Conservation (phyloP, 306 rosid genomes). For the Fragaria vesca region DNA sequence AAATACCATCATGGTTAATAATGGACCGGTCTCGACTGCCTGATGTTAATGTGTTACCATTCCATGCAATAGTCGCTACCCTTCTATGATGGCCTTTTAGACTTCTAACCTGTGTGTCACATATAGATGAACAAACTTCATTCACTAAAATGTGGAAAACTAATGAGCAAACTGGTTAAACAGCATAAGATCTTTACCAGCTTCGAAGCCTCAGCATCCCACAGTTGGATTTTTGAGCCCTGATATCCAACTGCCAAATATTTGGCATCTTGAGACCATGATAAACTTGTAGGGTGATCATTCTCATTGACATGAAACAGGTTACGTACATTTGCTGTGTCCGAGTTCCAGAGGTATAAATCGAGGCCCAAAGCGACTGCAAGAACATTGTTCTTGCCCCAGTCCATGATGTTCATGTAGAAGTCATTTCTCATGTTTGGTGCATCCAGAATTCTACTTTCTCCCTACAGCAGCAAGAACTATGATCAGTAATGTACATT, state of each 20-base stretch:
- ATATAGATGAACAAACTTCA: conserved; percentile 5
- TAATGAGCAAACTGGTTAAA: conserved; percentile 13
- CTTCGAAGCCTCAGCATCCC: conserved; percentile 71
- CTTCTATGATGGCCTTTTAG: conserved; percentile 53
- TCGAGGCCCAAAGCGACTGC: conserved; percentile 63
- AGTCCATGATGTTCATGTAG: conserved; percentile 63
- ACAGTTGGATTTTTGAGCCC: conserved; percentile 58
- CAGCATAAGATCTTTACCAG: conserved; percentile 30
- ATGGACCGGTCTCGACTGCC: conserved; percentile 76
- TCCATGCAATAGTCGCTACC: conserved; percentile 61
- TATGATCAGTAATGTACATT: background rate
- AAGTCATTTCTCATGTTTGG: conserved; percentile 62
- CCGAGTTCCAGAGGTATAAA: conserved; percentile 64
- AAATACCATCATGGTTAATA: conserved; percentile 65
- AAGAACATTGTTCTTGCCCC: conserved; percentile 65
- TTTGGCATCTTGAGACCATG: conserved; percentile 60
- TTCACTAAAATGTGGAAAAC: background rate
- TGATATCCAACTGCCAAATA: conserved; percentile 46
- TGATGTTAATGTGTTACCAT: conserved; percentile 60
- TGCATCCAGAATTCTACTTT: conserved; percentile 64
- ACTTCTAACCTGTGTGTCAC: conserved; percentile 45
- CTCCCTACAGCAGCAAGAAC: conserved; percentile 37
- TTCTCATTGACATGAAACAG: conserved; percentile 32
- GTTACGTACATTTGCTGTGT: conserved; percentile 31
- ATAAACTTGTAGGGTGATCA: conserved; percentile 56